These are phyloP conservation scores for Lepidium aucheri DNA, from an alignment of 345 rosid genomes.

Conservation along the genomic window DNA sequence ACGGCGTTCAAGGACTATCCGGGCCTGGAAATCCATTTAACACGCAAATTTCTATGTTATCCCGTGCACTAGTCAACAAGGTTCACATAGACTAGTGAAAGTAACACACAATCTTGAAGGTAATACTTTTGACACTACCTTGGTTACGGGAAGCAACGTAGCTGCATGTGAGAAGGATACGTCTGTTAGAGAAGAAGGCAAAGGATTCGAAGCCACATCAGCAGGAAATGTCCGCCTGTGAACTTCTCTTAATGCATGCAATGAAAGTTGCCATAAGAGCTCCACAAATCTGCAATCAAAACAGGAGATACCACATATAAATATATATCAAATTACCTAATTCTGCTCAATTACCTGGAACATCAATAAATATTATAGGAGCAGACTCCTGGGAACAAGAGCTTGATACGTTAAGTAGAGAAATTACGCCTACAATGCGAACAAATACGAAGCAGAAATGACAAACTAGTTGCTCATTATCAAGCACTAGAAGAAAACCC, in stretches of 20 bases:
- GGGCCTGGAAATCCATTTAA: conserved; percentile 44
- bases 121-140: conserved; percentile 34
- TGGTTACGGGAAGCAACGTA: conserved; percentile 92
- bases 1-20: conserved; percentile 97
- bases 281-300: conserved; percentile 82
- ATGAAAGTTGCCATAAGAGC: conserved; percentile 95
- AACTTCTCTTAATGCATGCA: conserved; percentile 95
- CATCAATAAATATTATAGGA: background rate
- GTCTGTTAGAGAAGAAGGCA: conserved; percentile 94
- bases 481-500: background rate
- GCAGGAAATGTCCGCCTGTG: conserved; percentile 87
- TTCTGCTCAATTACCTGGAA: background rate
- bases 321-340: background rate
- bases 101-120: background rate
- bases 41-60: background rate
- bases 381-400: background rate
- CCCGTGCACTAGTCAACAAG: background rate
- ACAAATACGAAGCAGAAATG: background rate
- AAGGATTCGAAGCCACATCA: conserved; percentile 76
- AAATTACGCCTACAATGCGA: background rate
- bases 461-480: background rate
- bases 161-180: conserved; percentile 98
- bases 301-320: background rate
- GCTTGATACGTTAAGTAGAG: background rate
- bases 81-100: background rate